Evolutionary conservation across 495 filamentous ascomycete genomes (phyloP).

Genomic region (Pyronema omphalodes): DNA sequence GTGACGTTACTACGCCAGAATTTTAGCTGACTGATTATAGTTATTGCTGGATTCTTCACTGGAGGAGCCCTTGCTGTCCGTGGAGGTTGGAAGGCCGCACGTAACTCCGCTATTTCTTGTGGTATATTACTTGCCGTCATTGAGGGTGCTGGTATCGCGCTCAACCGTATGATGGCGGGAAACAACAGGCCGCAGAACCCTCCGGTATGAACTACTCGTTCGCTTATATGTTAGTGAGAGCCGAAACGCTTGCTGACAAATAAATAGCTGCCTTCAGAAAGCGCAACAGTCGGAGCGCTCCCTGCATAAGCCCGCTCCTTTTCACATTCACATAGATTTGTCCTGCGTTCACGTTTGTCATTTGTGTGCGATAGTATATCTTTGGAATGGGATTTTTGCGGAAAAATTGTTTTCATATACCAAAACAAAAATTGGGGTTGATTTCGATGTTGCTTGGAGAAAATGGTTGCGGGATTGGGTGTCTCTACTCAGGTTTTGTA

Average conservation of each 20-base stretch:
- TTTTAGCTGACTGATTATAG: slow-evolving; percentile 17
- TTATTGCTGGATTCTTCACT: slow-evolving; percentile 91
- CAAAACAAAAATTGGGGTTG: too few species aligned
- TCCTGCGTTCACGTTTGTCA: too few species aligned
- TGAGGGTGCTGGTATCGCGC: slow-evolving; percentile 91
- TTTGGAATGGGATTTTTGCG: background rate
- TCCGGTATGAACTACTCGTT: slow-evolving; percentile 6
- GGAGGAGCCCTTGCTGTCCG: slow-evolving; percentile 79
- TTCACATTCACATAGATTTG: slow-evolving; percentile 4
- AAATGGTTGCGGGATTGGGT: too few species aligned
- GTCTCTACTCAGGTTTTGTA: too few species aligned
- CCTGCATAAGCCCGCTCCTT: slow-evolving; percentile 7
- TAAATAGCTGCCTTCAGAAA: slow-evolving; percentile 14
- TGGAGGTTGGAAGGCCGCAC: slow-evolving; percentile 70
- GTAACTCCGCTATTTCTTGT: slow-evolving; percentile 91
- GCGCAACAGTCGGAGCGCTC: slow-evolving; percentile 9
- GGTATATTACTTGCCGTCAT: slow-evolving; percentile 87
- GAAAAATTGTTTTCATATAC: too few species aligned
- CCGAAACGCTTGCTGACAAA: background rate
- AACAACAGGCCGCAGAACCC: slow-evolving; percentile 43
- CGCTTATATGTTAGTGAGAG: too few species aligned
- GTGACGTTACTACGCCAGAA: background rate
- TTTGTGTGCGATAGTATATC: background rate
- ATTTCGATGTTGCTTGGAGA: too few species aligned
- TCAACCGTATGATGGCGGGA: slow-evolving; percentile 90